These are phyloP conservation scores for Phalaenopsis aphrodite DNA, from an alignment of 106 monocot genomes.

Conservation along the genomic window DNA sequence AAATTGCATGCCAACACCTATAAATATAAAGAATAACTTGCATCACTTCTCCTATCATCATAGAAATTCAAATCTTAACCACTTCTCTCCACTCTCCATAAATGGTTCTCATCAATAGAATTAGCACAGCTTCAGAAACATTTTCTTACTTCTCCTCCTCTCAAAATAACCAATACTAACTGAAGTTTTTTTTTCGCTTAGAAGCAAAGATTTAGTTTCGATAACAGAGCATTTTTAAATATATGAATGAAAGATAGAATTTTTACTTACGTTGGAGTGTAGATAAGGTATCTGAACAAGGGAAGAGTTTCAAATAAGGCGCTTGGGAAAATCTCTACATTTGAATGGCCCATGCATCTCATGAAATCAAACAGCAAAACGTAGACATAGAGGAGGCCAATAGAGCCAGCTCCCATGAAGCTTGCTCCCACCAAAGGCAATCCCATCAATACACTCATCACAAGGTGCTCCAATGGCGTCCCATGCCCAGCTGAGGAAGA, in stretches of 20 bases:
- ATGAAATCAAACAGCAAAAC: constrained; percentile 39
- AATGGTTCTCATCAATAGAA: background rate
- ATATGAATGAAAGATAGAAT: background rate
- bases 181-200: background rate
- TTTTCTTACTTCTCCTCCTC: background rate
- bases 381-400: constrained; percentile 32
- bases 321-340: constrained; percentile 43
- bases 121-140: background rate
- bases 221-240: background rate
- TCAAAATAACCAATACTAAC: background rate
- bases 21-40: background rate
- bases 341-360: constrained; percentile 44
- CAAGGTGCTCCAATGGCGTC: constrained; percentile 46
- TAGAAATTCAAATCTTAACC: background rate
- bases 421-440: constrained; percentile 30
- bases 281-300: constrained; percentile 65
- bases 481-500: constrained; percentile 27
- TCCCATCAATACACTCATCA: constrained; percentile 20
- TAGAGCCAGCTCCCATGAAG: constrained; percentile 27
- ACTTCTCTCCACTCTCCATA: background rate
- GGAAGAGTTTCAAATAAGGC: constrained; percentile 46
- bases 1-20: background rate
- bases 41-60: background rate
- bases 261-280: constrained; percentile 77
- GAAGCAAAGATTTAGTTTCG: background rate